Conservation (phyloP, 2,329 filamentous ascomycete genomes). For the Cladosporium sp. region DNA sequence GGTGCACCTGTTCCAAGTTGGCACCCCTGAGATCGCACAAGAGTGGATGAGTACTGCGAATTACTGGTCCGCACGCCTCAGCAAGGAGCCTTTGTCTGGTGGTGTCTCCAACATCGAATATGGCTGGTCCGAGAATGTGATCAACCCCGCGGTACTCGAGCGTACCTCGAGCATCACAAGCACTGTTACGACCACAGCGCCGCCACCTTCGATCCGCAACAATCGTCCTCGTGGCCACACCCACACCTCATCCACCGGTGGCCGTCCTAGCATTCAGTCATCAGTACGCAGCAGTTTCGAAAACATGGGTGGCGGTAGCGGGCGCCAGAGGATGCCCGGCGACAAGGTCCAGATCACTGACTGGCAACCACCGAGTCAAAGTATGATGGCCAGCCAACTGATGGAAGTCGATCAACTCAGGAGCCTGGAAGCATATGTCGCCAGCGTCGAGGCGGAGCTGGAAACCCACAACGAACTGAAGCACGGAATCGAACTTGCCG, state of each 20-base stretch:
- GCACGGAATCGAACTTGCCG: conserved; percentile 77
- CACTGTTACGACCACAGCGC: conserved; percentile 19
- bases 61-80: conserved; percentile 94
- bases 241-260: conserved; percentile 24
- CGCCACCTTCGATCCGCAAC: conserved; percentile 21
- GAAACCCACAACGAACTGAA: conserved; percentile 84
- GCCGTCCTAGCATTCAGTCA: conserved; percentile 34
- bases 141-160: conserved; percentile 50
- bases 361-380: conserved; percentile 85
- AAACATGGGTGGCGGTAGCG: conserved; percentile 41
- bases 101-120: conserved; percentile 97
- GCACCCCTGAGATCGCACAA: conserved; percentile 87
- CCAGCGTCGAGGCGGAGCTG: conserved; percentile 79
- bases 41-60: conserved; percentile 95
- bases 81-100: conserved; percentile 86
- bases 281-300: conserved; percentile 59
- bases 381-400: conserved; percentile 76
- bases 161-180: conserved; percentile 15
- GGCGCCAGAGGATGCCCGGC: conserved; percentile 67
- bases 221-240: conserved; percentile 20
- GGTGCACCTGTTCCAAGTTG: conserved; percentile 96
- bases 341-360: conserved; percentile 81
- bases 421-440: conserved; percentile 72
- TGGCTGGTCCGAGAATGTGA: conserved; percentile 84
- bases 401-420: conserved; percentile 76